Conservation (phyloP, 768 basidiomycete species). For the Rhodotorula kratochvilovae region DNA sequence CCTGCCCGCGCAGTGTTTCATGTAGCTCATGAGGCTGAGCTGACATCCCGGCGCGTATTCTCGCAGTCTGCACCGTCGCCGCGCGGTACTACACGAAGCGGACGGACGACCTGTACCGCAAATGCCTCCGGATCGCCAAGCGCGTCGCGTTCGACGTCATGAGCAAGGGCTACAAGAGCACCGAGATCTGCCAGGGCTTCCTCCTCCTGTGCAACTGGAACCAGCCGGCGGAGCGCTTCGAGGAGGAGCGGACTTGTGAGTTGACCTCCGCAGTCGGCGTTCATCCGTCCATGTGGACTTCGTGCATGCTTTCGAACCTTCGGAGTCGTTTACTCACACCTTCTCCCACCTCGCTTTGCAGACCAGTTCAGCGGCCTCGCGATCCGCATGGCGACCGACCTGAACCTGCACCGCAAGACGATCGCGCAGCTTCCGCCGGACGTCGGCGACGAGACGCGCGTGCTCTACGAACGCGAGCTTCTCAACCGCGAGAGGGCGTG, state of each 20-base stretch:
- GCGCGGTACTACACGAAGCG: slow-evolving; percentile 79
- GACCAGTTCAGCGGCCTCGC: slow-evolving; percentile 41
- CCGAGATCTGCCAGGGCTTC: slow-evolving; percentile 73
- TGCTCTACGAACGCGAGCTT: slow-evolving; percentile 66
- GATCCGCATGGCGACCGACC: slow-evolving; percentile 83
- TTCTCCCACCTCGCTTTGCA: no score
- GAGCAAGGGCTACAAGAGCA: slow-evolving; percentile 58
- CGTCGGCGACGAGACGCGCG: slow-evolving; percentile 68
- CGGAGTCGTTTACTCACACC: background rate
- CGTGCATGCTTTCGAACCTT: background rate
- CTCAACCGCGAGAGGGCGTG: slow-evolving; percentile 93
- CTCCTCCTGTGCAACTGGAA: slow-evolving; percentile 83
- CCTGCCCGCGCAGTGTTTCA: no score
- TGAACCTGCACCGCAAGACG: slow-evolving; percentile 89
- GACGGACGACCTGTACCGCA: slow-evolving; percentile 68
- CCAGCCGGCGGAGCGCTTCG: slow-evolving; percentile 89
- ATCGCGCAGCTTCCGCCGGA: slow-evolving; percentile 56
- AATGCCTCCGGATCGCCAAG: slow-evolving; percentile 56
- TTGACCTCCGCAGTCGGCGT: slow-evolving; percentile 49
- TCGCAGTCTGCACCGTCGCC: slow-evolving; percentile 84
- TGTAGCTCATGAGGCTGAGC: background rate
- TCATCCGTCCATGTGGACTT: no score
- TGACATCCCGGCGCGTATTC: no score
- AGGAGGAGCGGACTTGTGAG: slow-evolving; percentile 92
- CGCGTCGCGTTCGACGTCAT: slow-evolving; percentile 63